Evolutionary conservation across 1,139 yeast genomes (phyloP), one percentile per base, ranked within the genome.

Genomic region (Blastobotrys apis): DNA sequence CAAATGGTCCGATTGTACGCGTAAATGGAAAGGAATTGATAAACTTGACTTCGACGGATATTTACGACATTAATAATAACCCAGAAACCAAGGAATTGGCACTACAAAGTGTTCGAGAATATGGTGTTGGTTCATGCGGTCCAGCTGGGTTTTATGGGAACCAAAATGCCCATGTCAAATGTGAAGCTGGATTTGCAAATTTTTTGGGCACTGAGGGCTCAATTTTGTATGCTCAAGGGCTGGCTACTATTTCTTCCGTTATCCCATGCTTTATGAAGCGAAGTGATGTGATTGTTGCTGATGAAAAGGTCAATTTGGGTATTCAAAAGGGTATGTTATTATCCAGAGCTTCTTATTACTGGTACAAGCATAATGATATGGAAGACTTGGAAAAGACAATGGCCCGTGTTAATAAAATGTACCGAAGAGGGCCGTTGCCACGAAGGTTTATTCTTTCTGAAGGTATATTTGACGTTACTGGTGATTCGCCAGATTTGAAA

Each of bases 61-160:
- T 82, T 12, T 66, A 75, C 51, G 85, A 87, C 60, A 71, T 88
- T 58, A 71, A 87, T 56, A 74, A 77, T 36, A 68, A 75, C 54
- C 65, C 67, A 15, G 62, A 53, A 15, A 71, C 88, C 32, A 71
- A 70, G 47, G 64, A 71, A n/a, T 75, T 72, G 15, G 88, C 92
- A 4, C 72, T 75, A 47, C 63, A 69, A 23, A 74, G 80, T 25
- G 80, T 92, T 50, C 71, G 72, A 38, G 72, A 73, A 46, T 80
- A 84, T 47, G 99, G 99, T 59, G 97, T 92, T 41, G 98, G 99
- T 52, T 94, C 97, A 1, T 92, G 99, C 71, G 97, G 97, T 23
- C 97, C 99, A 2, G 95, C 97, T 34, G 95, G 95, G 49, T 92
- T 92, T 58, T 92, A 90, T 65, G 99, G 98, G 49, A 84, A 92